Base-by-base conservation (phyloP, 2,329 filamentous ascomycete genomes). In the Allantophomopsis lycopodina region DNA sequence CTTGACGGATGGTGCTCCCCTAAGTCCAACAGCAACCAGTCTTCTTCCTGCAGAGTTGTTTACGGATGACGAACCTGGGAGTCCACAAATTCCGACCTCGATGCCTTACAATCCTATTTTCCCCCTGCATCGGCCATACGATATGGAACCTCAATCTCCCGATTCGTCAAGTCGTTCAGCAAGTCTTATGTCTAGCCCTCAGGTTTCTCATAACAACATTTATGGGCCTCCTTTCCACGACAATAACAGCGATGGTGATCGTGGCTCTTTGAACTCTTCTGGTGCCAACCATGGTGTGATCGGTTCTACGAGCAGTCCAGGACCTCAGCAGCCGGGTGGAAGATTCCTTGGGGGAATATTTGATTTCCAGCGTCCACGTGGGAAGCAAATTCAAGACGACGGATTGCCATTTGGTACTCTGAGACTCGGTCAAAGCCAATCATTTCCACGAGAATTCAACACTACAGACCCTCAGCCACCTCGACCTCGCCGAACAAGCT, bases 1-100 rank as follows among this genome's bases (percentile, higher is more conserved):
- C 14, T 55, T 81, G 30, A 76, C 69, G 3, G 71, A 68, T 14
- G 76, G 73, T 20, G 83, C 80, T 2, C 81, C 81, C 1, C 72
- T 89, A 55, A 88, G 82, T 50, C 84, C 84, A 2, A 82, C 81
- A 4, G 84, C 83, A 2, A 77, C 81, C 20, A 71, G 79, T 13
- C 64, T 89, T 3, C 61, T 93, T 13, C 84, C 84, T 1, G 82
- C 83, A 1, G 75, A 73, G 43, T 62, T 81, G 4, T 69, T 73
- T 41, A 58, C 60, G 5, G 79, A 83, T 36, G 68, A 78, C 32
- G 76, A 79, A 13, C 62, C 66, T n/a, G 63, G 60, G 8, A 69
- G 64, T 48, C 64, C 31, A 48, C 46, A 14, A 50, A 28, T 28
- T 12, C 23, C 23, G 11, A 28, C 23, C 10, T 57, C 34, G 44